Evolutionary conservation across 768 basidiomycete species (phyloP), one percentile per base, ranked within the genome.

Genomic region (Panaeolus cyanescens): DNA sequence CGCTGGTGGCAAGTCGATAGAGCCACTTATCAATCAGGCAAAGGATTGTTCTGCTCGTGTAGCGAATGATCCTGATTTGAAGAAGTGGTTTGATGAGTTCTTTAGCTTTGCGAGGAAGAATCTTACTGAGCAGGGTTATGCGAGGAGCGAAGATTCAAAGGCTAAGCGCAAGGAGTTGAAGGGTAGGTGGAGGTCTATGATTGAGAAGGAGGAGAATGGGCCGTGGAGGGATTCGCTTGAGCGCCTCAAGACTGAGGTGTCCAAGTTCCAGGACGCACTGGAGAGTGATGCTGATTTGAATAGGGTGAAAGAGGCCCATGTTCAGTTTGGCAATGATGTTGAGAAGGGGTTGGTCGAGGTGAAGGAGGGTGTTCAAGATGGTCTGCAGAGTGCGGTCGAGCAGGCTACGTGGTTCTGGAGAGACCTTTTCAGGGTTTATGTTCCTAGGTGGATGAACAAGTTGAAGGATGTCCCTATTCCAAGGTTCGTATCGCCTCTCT

Each of bases 361-460:
- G 6, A 65, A 79, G 4, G 68, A 74, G 33, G 69, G 79, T 62
- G 72, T 80, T 7, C 64, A 64, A 64, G 75, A 76, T 0, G 80
- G 81, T 5, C 42, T 86, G 42, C 80, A 86, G 67, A 80, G 80
- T 9, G 80, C 83, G 4, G 67, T 88, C 63, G 86, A 89, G 58
- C 82, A 87, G 50, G 81, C 83, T 5, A 82, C 86, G 1, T 92
- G 90, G 90, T 84, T 91, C 74, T 91, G 88, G 88, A 83, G 88
- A 70, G 93, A 95, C 62, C 62, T 93, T 6, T 88, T 92, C 78
- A 90, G 88, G 66, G 89, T 93, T 15, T 93, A 93, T 67, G 70
- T 90, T 0, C 92, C 92, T 15, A 81, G 82, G 8, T 32, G 84
- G 1, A 70, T 89, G 59, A 65, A 62, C 28, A 73, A 82, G 67